Percentiles rank a stretch among this genome's conserved stretches.
Conservation (phyloP, 2,329 filamentous ascomycete genomes). For the Penicillium paneum region DNA sequence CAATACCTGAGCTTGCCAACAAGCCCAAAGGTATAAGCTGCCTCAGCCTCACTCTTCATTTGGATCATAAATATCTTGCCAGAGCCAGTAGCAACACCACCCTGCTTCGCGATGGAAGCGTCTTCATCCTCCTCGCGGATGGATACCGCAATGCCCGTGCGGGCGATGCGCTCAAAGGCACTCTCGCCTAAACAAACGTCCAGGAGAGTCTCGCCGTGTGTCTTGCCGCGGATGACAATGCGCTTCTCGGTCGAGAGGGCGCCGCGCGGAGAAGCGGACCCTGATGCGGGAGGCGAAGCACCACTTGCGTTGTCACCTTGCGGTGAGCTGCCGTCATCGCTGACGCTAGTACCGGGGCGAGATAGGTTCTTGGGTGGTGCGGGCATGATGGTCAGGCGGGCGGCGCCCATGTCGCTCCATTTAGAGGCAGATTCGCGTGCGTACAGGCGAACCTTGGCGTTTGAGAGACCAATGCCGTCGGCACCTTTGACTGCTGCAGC, state of each 20-base stretch:
- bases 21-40: constrained; percentile 54
- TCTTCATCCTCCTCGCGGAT: constrained; percentile 77
- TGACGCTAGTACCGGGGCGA: constrained; percentile 45
- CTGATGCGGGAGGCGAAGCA: constrained; percentile 28
- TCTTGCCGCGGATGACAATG: constrained; percentile 72
- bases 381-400: constrained; percentile 75
- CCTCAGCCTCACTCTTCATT: constrained; percentile 53
- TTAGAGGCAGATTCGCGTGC: constrained; percentile 70
- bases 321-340: constrained; percentile 39
- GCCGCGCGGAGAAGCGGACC: constrained; percentile 38
- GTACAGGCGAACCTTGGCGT: constrained; percentile 84
- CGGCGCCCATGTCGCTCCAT: constrained; percentile 90
- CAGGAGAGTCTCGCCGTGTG: constrained; percentile 64
- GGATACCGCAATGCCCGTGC: constrained; percentile 81
- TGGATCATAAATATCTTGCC: constrained; percentile 65
- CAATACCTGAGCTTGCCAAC: constrained; percentile 53
- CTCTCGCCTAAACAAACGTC: constrained; percentile 82
- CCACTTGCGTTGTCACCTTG: constrained; percentile 22
- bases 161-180: constrained; percentile 78
- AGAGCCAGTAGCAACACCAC: constrained; percentile 57
- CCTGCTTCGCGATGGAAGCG: constrained; percentile 54
- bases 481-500: constrained; percentile 49
- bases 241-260: constrained; percentile 76
- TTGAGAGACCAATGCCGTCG: constrained; percentile 62
- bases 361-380: constrained; percentile 37